phyloP scores from a whole-genome alignment of 441 rosid genomes.

The Dalechampia spathulata region DNA sequence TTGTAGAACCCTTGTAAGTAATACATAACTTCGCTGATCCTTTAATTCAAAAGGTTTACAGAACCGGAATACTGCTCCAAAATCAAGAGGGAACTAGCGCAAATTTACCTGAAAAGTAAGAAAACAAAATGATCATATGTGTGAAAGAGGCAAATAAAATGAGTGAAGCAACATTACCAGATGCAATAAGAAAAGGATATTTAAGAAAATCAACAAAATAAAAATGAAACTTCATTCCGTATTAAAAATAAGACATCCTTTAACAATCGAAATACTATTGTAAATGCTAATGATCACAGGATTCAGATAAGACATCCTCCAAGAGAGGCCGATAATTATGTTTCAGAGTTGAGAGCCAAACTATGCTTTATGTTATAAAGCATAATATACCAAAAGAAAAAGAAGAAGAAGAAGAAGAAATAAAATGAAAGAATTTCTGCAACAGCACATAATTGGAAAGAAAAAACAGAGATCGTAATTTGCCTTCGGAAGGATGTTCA shows the following conservation, averaged over 20 bases:
- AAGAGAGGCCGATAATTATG: no score
- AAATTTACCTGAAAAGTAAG: conserved; percentile 60
- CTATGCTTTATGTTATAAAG: no score
- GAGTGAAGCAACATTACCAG: neutral
- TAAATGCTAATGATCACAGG: no score
- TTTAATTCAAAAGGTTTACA: conserved; percentile 51
- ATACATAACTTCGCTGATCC: conserved; percentile 58
- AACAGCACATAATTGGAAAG: neutral
- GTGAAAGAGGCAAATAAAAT: neutral
- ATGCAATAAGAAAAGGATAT: neutral
- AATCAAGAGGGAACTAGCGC: conserved; percentile 49
- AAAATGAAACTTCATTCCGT: no score
- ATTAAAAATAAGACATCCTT: no score
- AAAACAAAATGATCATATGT: neutral
- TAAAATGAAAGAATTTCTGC: neutral
- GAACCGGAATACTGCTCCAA: conserved; percentile 57
- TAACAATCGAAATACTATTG: no score
- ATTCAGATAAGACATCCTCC: no score
- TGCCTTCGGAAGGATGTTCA: conserved; percentile 99
- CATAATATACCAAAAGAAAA: no score
- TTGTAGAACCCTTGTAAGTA: conserved; percentile 73
- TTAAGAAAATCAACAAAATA: no score
- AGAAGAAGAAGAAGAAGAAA: neutral
- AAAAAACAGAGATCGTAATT: neutral
- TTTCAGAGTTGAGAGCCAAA: no score